Evolutionary conservation across 345 rosid genomes (phyloP).

Genomic region (rapeseed (Brassica napus)): DNA sequence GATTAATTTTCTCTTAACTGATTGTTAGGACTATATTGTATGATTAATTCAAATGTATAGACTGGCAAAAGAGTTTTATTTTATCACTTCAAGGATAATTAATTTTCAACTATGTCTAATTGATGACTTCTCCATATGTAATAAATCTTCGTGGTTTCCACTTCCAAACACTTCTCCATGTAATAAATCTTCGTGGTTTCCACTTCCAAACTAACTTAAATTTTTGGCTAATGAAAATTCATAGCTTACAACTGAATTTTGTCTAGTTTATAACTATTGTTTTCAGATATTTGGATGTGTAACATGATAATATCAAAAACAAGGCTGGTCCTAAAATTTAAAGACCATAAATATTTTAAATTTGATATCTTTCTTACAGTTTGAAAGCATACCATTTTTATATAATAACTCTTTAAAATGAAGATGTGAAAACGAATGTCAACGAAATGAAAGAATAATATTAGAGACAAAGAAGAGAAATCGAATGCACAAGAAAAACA

Average conservation of each 20-base stretch:
- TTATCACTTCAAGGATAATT: not conserved
- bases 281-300: not conserved
- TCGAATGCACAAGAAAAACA: not conserved
- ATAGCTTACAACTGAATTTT: not conserved
- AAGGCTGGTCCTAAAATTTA: not conserved
- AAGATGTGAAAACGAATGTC: no score
- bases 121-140: constrained; percentile 21
- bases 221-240: not conserved
- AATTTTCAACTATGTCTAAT: constrained; percentile 14
- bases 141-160: constrained; percentile 23
- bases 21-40: not conserved
- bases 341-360: no score
- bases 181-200: constrained; percentile 22
- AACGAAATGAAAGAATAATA: not conserved
- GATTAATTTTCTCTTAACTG: not conserved
- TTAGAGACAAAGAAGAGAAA: not conserved
- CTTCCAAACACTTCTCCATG: not conserved
- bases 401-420: not conserved
- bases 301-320: not conserved
- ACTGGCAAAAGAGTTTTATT: constrained; percentile 3
- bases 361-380: no score
- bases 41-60: constrained; percentile 11
- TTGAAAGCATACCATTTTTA: not conserved
- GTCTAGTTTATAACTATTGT: no score
- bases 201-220: not conserved